These are phyloP conservation scores for Spizellomyces sp. DNA, from an alignment of 192 early-diverging fungal genomes.

Conservation along the genomic window DNA sequence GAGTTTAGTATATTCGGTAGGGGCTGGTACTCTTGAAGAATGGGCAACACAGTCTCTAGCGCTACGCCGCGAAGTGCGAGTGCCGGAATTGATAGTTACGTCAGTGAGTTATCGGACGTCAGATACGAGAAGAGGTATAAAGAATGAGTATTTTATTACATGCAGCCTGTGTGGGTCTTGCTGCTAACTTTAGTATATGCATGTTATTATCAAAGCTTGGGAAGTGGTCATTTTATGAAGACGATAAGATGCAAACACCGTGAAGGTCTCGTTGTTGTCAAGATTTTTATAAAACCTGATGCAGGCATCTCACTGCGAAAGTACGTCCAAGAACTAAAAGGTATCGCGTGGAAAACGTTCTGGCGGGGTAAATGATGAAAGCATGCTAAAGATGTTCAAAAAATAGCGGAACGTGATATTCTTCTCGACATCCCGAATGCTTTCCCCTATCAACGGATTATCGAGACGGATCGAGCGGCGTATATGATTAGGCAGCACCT, in stretches of 20 bases:
- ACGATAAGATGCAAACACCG: slow-evolving; percentile 79
- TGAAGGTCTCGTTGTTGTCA: slow-evolving; percentile 85
- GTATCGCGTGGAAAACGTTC: slow-evolving; percentile 34
- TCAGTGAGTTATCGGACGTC: slow-evolving; percentile 69
- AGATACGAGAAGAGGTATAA: slow-evolving; percentile 72
- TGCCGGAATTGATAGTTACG: slow-evolving; percentile 73
- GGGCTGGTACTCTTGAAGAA: slow-evolving; percentile 14
- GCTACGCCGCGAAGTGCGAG: slow-evolving; percentile 61
- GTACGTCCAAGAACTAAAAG: slow-evolving; percentile 58
- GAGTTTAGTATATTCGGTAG: neutral
- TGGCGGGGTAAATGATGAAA: neutral
- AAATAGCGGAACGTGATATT: slow-evolving; percentile 62
- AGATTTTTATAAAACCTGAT: slow-evolving; percentile 90
- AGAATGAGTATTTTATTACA: neutral
- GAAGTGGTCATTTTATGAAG: slow-evolving; percentile 93
- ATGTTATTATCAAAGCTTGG: slow-evolving; percentile 57
- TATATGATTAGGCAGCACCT: slow-evolving; percentile 89
- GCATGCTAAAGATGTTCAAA: no score
- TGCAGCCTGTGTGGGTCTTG: neutral
- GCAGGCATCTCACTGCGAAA: slow-evolving; percentile 58
- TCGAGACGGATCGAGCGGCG: slow-evolving; percentile 89
- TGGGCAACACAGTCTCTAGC: slow-evolving; percentile 76
- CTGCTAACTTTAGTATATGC: no score
- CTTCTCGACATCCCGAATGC: slow-evolving; percentile 75
- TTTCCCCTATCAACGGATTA: slow-evolving; percentile 73